phyloP scores from a whole-genome alignment of 495 filamentous ascomycete species.

The Trichocladium antarcticum region DNA sequence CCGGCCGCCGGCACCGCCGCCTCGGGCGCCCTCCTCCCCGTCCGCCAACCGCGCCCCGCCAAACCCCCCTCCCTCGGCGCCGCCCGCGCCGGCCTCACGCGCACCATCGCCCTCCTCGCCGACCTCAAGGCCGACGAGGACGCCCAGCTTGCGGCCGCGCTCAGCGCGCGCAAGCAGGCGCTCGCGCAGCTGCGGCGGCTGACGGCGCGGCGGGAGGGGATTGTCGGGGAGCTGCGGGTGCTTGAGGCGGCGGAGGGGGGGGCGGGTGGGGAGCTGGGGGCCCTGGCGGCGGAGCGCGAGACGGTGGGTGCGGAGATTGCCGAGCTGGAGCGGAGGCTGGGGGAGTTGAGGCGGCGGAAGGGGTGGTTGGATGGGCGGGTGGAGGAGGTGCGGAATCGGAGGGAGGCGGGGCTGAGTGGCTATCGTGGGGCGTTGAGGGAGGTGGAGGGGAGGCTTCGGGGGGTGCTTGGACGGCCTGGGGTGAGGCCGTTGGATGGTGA shows the following conservation, averaged over 20 bases:
- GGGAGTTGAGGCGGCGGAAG: conserved; percentile 53
- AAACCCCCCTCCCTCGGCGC: conserved; percentile 49
- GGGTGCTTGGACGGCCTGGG: conserved; percentile 57
- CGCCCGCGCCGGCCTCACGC: conserved; percentile 60
- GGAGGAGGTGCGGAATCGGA: conserved; percentile 49
- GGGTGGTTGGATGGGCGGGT: conserved; percentile 50
- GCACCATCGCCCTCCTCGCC: conserved; percentile 60
- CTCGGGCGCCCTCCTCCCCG: conserved; percentile 41
- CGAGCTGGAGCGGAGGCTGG: conserved; percentile 50
- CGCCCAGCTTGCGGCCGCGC: conserved; percentile 45
- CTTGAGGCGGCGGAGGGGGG: conserved; percentile 48
- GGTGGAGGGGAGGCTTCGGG: conserved; percentile 66
- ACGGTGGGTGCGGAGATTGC: conserved; percentile 49
- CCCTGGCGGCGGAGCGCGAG: conserved; percentile 37
- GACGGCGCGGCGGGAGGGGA: conserved; percentile 40
- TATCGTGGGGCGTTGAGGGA: conserved; percentile 46
- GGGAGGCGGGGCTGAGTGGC: conserved; percentile 43
- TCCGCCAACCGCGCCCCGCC: conserved; percentile 47
- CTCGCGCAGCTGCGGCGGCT: conserved; percentile 52
- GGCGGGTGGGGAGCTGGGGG: conserved; percentile 34
- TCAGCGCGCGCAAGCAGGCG: conserved; percentile 46
- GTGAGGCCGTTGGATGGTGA: conserved; percentile 33
- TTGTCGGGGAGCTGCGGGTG: conserved; percentile 46
- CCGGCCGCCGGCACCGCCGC: conserved; percentile 5
- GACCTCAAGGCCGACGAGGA: conserved; percentile 62